Evolutionary conservation across 805 yeast species (phyloP), one percentile per base, ranked within the genome.

Genomic region (Sugiyamaella valdiviana): DNA sequence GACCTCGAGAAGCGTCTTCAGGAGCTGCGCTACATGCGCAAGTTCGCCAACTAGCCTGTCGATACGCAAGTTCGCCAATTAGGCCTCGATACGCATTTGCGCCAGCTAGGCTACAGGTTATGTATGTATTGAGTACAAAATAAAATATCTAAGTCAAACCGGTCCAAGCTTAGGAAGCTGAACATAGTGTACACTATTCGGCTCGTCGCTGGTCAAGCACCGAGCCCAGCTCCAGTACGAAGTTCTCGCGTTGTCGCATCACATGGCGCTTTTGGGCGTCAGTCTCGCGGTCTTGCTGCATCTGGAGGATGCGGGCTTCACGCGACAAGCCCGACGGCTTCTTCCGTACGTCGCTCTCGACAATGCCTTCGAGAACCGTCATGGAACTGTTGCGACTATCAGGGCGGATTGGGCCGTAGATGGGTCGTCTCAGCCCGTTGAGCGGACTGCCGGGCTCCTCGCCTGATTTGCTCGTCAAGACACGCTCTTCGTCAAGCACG

Each of bases 361-460:
- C 58, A 10, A 57, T 46, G n/a, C 56, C 60, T 46, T 57, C 60
- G 7, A 57, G 48, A n/a, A 57, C 48, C 5, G 59, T 56, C 39
- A 49, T 54, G 3, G 51, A 29, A 3, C 53, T 42, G 39, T 42
- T 36, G 23, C 50, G 35, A 32, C 48, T 42, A 10, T 21, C 42
- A 21, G 37, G 40, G 9, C 53, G 38, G 32, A 44, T 47, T n/a
- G 46, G 46, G 6, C 50, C 48, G 20, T 48, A 50, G 5, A 15
- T 15, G 22, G 44, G 44, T 14, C 24, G 36, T 3, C 16, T 5
- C 5, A 12, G 44, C 10, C 52, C 32, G 14, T 26, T n/a, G n/a
- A 26, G 32, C 10, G 32, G 32, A 26, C 32, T 26, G 14, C 32
- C 32, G 14, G 32, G 32, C 9, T 12, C 32, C 32, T 26, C 32